Evolutionary conservation across 2,329 filamentous ascomycete genomes (phyloP).

Genomic region (Penicillium sp.): DNA sequence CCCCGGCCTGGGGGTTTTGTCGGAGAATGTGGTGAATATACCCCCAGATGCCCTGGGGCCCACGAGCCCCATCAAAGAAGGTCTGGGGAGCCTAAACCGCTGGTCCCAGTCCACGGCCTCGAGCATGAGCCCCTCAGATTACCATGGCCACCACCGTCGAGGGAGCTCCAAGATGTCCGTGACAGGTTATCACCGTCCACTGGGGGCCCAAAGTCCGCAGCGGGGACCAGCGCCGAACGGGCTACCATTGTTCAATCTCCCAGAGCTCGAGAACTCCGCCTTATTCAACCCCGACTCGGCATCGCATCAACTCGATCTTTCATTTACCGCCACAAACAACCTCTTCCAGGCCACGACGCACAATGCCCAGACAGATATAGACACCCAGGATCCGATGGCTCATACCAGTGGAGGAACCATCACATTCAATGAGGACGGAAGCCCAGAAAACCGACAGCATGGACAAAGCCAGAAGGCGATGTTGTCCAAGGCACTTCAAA

Average conservation of each 20-base stretch:
- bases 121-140: constrained; percentile 40
- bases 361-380: constrained; percentile 7
- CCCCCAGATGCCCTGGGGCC: constrained; percentile 16
- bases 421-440: constrained; percentile 28
- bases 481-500: constrained; percentile 92
- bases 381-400: constrained; percentile 11
- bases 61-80: constrained; percentile 42
- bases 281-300: constrained; percentile 18
- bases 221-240: constrained; percentile 9
- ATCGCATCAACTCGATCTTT: constrained; percentile 27
- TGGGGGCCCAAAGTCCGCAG: constrained; percentile 18
- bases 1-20: constrained; percentile 19
- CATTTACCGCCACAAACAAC: constrained; percentile 21
- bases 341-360: constrained; percentile 16
- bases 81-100: constrained; percentile 55
- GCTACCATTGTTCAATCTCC: constrained; percentile 20
- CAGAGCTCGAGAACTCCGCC: constrained; percentile 20
- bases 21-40: constrained; percentile 18
- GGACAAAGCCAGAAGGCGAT: constrained; percentile 85
- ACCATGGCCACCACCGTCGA: constrained; percentile 27
- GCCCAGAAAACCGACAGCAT: constrained; percentile 39
- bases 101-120: constrained; percentile 61
- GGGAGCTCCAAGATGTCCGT: constrained; percentile 28
- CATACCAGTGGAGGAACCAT: constrained; percentile 30
- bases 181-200: constrained; percentile 6